Evolutionary conservation across 78 protist species (phyloP).

Genomic region (Monosiga brevicollis): DNA sequence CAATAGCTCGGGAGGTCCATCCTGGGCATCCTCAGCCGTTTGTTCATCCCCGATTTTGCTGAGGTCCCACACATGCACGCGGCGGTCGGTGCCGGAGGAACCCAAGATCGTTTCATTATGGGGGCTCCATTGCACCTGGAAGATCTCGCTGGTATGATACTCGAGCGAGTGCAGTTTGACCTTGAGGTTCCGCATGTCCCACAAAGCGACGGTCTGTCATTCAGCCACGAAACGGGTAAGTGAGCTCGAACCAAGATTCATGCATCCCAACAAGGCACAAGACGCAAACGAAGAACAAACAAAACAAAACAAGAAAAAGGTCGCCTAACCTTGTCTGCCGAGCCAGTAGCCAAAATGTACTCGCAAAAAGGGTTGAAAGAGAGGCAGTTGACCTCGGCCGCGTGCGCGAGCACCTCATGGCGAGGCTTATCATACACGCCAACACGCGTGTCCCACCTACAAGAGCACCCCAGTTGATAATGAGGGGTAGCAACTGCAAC

Average conservation of each 20-base stretch:
- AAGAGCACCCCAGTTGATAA: neutral
- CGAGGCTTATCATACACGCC: neutral
- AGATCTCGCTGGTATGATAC: conserved; percentile 39
- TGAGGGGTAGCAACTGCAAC: too few species aligned
- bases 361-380: conserved; percentile 80
- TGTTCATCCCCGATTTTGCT: conserved; percentile 81
- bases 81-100: conserved; percentile 65
- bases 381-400: conserved; percentile 70
- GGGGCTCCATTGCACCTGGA: conserved; percentile 69
- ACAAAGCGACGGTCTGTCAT: conserved; percentile 75
- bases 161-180: conserved; percentile 53
- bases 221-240: too few species aligned
- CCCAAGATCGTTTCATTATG: conserved; percentile 75
- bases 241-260: too few species aligned
- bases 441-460: conserved; percentile 53
- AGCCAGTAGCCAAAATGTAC: conserved; percentile 72
- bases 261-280: neutral
- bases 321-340: conserved; percentile 57
- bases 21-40: conserved; percentile 80
- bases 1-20: conserved; percentile 91
- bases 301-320: neutral
- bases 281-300: neutral
- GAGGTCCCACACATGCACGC: conserved; percentile 86
- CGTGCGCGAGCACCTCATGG: conserved; percentile 48
- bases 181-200: conserved; percentile 82